Base-by-base conservation (phyloP, 108 stramenopile species). In the Pinguiococcus pyrenoidosus region DNA sequence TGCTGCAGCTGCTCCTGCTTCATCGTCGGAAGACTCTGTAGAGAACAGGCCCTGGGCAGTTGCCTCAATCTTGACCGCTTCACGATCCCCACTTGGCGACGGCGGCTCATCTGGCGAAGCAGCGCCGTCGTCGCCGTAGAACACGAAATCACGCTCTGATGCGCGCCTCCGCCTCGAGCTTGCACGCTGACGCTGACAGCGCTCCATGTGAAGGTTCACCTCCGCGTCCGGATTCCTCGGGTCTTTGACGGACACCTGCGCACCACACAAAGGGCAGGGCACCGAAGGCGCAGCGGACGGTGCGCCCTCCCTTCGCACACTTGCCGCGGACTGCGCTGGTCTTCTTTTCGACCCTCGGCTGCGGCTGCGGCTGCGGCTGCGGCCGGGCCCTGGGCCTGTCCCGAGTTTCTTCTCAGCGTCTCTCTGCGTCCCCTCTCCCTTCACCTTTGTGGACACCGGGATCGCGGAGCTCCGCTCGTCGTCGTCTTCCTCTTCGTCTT, bases 161-260 rank as follows among this genome's bases (percentile, higher is more conserved):
- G 14, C 18, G 27, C 24, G 29, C 45, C 28, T 23, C 2, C 16
- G 33, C 20, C 26, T 16, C 33, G n/a, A 14, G 33, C 46, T 26
- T 35, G 38, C 14, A 3, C 29, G 1, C 17, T 10, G 20, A n/a
- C 49, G 33, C 22, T 29, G 32, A 32, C 57, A 58, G n/a, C 47
- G 35, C 13, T 58, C 57, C 40, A 58, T 39, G 37, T 58, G 57
- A 27, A 14, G 46, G 26, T 36, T 46, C 20, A 58, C 37, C 29
- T 12, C 23, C 10, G 29, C 32, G 14, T 58, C 57, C 4, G 57
- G 38, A 14, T 49, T 32, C 0, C 37, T 29, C 24, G 36, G 27
- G 32, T 49, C 48, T 10, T 25, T 26, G 3, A 43, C 41, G 1
- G 2, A 25, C 32, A 58, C 40, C 8, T 18, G 10, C 12, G 29